Conservation (phyloP, 768 basidiomycete species). For the Tremella fuciformis region DNA sequence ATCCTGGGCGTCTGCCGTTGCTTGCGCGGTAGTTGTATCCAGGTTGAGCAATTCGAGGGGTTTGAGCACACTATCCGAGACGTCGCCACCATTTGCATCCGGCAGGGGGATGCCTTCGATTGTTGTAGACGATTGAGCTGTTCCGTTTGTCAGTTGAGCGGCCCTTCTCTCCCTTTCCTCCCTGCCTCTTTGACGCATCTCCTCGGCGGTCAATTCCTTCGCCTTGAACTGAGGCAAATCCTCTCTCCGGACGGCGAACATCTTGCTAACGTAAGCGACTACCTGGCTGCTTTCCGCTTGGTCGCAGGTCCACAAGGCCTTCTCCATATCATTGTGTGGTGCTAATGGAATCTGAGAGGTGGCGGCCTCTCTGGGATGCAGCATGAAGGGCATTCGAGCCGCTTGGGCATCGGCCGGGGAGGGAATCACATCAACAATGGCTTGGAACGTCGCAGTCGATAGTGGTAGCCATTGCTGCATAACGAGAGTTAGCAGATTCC, state of each 20-base stretch:
- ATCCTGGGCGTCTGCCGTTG: constrained; percentile 9
- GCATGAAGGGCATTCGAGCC: constrained; percentile 81
- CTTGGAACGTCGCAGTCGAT: constrained; percentile 86
- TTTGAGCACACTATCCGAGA: constrained; percentile 22
- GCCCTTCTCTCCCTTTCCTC: constrained; percentile 52
- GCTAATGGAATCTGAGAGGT: constrained; percentile 52
- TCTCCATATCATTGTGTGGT: constrained; percentile 78
- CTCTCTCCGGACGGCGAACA: constrained; percentile 82
- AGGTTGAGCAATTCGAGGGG: constrained; percentile 24
- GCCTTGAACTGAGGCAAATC: constrained; percentile 85
- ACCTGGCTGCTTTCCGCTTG: constrained; percentile 61
- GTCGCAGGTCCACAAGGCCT: constrained; percentile 72
- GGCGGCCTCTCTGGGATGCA: constrained; percentile 63
- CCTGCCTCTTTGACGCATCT: constrained; percentile 68
- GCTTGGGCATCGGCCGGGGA: constrained; percentile 77
- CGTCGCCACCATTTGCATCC: background rate
- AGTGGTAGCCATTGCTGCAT: constrained; percentile 96
- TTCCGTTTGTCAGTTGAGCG: constrained; percentile 18
- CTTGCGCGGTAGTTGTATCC: background rate
- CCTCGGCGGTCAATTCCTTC: constrained; percentile 71
- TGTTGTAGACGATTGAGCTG: background rate
- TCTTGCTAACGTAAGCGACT: constrained; percentile 92
- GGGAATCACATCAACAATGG: constrained; percentile 89
- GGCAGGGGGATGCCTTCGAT: background rate
- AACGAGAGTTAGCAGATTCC: constrained; percentile 75